phyloP scores from a whole-genome alignment of 2,329 filamentous ascomycete genomes.

The Beauveria australis region DNA sequence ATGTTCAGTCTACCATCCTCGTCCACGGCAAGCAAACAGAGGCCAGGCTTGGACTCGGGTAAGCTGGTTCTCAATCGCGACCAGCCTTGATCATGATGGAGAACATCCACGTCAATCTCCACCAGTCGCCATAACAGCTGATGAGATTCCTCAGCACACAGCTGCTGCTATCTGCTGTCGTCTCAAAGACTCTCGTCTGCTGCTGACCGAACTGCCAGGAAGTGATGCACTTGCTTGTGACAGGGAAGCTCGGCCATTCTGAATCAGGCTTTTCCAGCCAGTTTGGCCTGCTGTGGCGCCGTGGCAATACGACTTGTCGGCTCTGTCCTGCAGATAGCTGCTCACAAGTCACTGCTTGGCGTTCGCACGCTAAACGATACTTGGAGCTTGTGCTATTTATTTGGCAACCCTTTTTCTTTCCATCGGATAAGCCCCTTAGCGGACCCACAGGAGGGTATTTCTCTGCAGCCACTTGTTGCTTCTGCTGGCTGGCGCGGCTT shows the following conservation, averaged over 20 bases:
- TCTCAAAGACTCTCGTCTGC: not conserved
- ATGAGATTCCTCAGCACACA: not conserved
- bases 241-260: not conserved
- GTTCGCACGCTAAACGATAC: not conserved
- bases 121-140: not conserved
- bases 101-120: slow-evolving; percentile 4
- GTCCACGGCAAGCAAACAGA: not conserved
- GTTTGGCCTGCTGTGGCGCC: not conserved
- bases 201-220: not conserved
- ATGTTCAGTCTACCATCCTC: not conserved
- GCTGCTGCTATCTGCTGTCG: not conserved
- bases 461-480: slow-evolving; percentile 5
- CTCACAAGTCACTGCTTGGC: not conserved
- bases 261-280: not conserved
- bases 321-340: not conserved
- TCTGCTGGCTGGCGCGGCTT: not conserved
- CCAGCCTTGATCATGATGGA: slow-evolving; percentile 9
- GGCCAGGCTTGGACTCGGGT: not conserved
- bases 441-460: slow-evolving; percentile 1
- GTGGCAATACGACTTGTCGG: no score
- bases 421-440: slow-evolving; percentile 11
- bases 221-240: not conserved
- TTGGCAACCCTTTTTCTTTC: not conserved
- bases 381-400: not conserved
- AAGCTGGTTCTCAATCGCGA: slow-evolving; percentile 2